A percentile compares a stretch with the other conserved stretches of the same genome.
Evolutionary conservation across 208 protist species (phyloP).

Genomic region (Herpetomonas samuelpessoai): DNA sequence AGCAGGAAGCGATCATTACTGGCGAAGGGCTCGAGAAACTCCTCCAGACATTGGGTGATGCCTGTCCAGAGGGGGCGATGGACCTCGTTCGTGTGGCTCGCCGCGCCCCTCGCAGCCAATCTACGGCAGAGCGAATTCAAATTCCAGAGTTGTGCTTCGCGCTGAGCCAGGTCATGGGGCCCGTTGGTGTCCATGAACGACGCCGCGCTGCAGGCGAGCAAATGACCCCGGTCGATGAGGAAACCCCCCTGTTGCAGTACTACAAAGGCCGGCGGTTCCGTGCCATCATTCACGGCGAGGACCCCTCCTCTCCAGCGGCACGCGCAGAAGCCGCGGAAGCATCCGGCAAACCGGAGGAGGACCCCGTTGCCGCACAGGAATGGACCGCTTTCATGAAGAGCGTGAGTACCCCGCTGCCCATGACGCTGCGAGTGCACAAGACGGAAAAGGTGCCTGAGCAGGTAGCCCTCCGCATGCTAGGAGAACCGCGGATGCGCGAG

Average conservation of each 20-base stretch:
- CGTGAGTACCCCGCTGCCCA: constrained; percentile 70
- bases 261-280: constrained; percentile 73
- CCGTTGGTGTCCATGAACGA: constrained; percentile 65
- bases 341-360: background rate
- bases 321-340: constrained; percentile 8
- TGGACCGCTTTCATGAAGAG: constrained; percentile 60
- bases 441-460: constrained; percentile 47
- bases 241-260: constrained; percentile 63
- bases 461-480: constrained; percentile 44
- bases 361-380: constrained; percentile 28
- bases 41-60: constrained; percentile 42
- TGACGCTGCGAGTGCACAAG: constrained; percentile 82
- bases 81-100: constrained; percentile 66
- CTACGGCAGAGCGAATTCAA: constrained; percentile 56
- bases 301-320: constrained; percentile 24
- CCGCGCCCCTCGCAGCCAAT: constrained; percentile 80
- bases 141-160: constrained; percentile 87
- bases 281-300: constrained; percentile 39
- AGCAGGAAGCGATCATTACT: constrained; percentile 33
- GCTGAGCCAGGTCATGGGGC: constrained; percentile 54
- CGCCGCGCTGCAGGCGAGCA: constrained; percentile 38
- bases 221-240: constrained; percentile 46
- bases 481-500: constrained; percentile 14
- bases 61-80: constrained; percentile 32
- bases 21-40: constrained; percentile 54